These are phyloP conservation scores for Alternaria rosae DNA, from an alignment of 2,329 filamentous ascomycete genomes.

Conservation along the genomic window DNA sequence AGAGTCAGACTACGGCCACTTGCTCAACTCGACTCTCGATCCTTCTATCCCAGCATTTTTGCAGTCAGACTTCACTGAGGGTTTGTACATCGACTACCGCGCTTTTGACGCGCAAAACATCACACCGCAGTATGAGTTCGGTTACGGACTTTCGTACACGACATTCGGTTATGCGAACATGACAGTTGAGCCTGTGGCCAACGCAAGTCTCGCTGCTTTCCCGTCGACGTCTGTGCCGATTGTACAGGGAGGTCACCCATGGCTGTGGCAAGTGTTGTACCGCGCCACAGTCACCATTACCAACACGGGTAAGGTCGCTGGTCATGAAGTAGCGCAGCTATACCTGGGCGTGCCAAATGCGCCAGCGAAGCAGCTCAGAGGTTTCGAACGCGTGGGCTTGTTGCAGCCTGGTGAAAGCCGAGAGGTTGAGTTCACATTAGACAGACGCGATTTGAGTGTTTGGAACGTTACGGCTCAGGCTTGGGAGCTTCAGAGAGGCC, in stretches of 20 bases:
- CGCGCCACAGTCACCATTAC: constrained; percentile 69
- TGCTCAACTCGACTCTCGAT: constrained; percentile 57
- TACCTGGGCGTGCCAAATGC: constrained; percentile 72
- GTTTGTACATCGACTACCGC: constrained; percentile 81
- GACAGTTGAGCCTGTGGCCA: constrained; percentile 61
- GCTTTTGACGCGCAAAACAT: constrained; percentile 71
- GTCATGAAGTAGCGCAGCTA: constrained; percentile 76
- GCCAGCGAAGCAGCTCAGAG: constrained; percentile 69
- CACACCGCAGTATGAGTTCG: constrained; percentile 79
- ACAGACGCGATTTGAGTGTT: constrained; percentile 80
- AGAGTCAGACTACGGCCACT: constrained; percentile 70
- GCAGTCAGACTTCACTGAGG: constrained; percentile 78
- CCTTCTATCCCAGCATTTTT: constrained; percentile 66
- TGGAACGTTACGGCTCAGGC: constrained; percentile 81
- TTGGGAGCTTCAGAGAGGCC: constrained; percentile 66
- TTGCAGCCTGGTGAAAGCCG: constrained; percentile 71
- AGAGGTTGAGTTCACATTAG: constrained; percentile 71
- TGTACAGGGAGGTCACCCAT: constrained; percentile 47
- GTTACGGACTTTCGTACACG: constrained; percentile 77
- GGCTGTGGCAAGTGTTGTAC: constrained; percentile 72
- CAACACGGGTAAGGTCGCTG: constrained; percentile 70
- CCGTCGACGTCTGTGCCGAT: constrained; percentile 21
- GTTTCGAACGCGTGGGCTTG: constrained; percentile 74
- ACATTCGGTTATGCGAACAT: constrained; percentile 75
- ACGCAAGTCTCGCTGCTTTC: constrained; percentile 25